Base-by-base conservation (phyloP, 352 stramenopile species). In the Phytophthora melonis region DNA sequence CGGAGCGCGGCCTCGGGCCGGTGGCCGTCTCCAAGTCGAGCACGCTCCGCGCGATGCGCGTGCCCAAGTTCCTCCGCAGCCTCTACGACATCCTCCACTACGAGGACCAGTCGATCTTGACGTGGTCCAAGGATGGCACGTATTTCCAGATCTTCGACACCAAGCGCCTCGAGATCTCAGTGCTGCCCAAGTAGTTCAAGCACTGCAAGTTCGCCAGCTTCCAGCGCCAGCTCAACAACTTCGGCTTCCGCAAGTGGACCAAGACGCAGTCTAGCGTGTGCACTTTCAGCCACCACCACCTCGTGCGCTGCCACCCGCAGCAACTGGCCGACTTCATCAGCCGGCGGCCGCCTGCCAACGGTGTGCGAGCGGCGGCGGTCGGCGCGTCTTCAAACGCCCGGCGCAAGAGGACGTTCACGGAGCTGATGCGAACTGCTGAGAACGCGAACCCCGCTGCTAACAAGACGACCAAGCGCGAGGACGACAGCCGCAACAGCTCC, bases 121-220 rank as follows among this genome's bases (percentile, higher is more conserved):
- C 80, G 23, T 97, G 90, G 90, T 84, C 86, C 30, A 77, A 77
- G 58, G 87, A 92, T 64, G 83, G 87, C 45, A 75, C 80, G 13
- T 82, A 82, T 67, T 95, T 96, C 67, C 82, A 93, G 73, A 87
- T 94, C 68, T 82, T 86, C 62, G 67, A 90, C 70, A 90, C 78
- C 36, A 77, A 83, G 56, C 83, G 82, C 11, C 82, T 92, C 8
- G 81, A 89, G 53, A 55, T 92, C 16, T 77, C 90, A 34, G 83
- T 98, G 53, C 80, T 98, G 11, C 93, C 93, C 30, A 92, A 93
- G 73, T 98, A 98, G 83, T 98, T 98, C 74, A 98, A 98, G 74
- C 94, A 98, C 78, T 81, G 88, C 72, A 97, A 94, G 72, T 97
- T 98, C 79, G 87, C 94, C 11, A 98, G 91, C 49, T 95, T 98